These are phyloP conservation scores for Colletotrichum coccodes DNA, from an alignment of 2,329 filamentous ascomycete genomes.

Conservation along the genomic window DNA sequence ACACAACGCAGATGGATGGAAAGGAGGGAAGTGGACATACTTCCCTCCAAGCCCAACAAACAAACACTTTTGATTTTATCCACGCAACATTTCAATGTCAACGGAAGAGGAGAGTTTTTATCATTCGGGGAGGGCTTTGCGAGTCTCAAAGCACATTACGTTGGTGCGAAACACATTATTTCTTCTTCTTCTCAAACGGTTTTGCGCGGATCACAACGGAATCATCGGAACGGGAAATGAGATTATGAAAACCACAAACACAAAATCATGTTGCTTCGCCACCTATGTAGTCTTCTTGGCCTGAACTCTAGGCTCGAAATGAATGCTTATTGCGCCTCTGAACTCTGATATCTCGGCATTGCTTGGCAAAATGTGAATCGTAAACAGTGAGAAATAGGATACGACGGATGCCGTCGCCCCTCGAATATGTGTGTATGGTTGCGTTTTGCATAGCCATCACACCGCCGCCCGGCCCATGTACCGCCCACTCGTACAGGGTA, in stretches of 20 bases:
- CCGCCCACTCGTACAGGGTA: no score
- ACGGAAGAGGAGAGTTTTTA: constrained; percentile 5
- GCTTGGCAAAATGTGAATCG: background rate
- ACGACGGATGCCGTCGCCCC: no score
- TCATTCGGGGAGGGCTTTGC: constrained; percentile 19
- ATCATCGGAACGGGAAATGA: constrained; percentile 27
- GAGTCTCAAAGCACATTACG: constrained; percentile 25
- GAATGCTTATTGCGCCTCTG: constrained; percentile 19
- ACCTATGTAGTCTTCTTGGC: constrained; percentile 28
- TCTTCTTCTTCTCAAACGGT: background rate
- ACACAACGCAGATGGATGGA: constrained; percentile 25
- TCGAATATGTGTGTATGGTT: no score
- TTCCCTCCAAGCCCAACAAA: background rate
- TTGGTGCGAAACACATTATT: no score
- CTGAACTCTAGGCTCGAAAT: constrained; percentile 19
- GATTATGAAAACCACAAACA: constrained; percentile 20
- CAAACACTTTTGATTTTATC: constrained; percentile 19
- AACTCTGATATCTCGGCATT: background rate
- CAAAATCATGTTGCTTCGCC: constrained; percentile 29
- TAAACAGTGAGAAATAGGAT: no score
- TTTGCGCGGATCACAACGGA: constrained; percentile 16
- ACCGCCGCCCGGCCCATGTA: background rate
- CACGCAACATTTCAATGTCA: background rate
- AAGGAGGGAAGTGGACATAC: background rate
- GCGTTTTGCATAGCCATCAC: background rate